Base-by-base conservation (phyloP, 1,284 basidiomycete species). In the Ganoderma sinense region DNA sequence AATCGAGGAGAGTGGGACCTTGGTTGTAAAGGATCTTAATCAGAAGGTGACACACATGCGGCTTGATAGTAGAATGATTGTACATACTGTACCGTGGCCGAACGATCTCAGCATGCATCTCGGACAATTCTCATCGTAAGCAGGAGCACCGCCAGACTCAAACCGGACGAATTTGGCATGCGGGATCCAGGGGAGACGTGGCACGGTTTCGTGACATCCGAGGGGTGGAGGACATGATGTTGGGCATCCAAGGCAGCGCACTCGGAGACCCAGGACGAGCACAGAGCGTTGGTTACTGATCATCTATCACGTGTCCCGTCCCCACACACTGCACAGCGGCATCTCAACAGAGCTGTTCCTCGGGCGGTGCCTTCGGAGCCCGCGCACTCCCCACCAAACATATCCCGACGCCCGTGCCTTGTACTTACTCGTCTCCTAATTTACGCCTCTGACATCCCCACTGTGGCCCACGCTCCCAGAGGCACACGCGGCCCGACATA, bases 301-400 rank as follows among this genome's bases (percentile, higher is more conserved):
- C 62, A 71, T 73, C 68, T 69, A 73, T 73, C 72, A 73, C 72
- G 72, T 73, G 72, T 73, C 53, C 60, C 71, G 53, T 36, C 66
- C 69, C 53, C 59, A 43, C 65, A 62, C 41, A 43, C 53, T 53
- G 36, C 65, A 64, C 41, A 51, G 60, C 51, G 62, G 65, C 67
- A 73, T 73, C 71, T 73, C 66, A 53, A 66, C 70, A 73, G 68
- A 70, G 65, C 69, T 68, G 66, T 71, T 63, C 71, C 10, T 36
- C 20, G 69, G 72, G 48, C 72, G 31, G 66, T 73, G 68, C 45
- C 43, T 33, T 23, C 33, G 18, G 20, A 20, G 62, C 33, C 23
- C 31, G 31, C 62, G 48, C 62, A 18, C 56, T 40, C 56, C 16
- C 48, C 43, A 23, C 61, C 48, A 55, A 56, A 62, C 18, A 53